Base-by-base conservation (phyloP, 2,329 filamentous ascomycete genomes). In the Talaromyces funiculosus region DNA sequence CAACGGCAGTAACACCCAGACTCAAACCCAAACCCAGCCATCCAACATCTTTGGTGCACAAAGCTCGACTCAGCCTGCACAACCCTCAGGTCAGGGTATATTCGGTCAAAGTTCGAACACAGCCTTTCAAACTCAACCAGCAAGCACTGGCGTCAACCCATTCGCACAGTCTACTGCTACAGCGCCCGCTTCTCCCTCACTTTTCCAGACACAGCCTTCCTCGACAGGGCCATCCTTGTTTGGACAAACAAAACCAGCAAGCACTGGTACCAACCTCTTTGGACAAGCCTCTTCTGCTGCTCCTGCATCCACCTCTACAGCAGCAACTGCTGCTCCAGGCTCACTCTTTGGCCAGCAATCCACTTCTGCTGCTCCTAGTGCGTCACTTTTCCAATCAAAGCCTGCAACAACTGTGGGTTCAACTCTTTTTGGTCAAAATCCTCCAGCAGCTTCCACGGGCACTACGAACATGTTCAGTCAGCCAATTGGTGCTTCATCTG, bases 241-340 rank as follows among this genome's bases (percentile, higher is more conserved):
- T 53, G 58, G 64, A 35, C 45, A 57, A 26, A 57, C 57, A 18
- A 57, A 47, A 12, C 66, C 66, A 55, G 56, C 66, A 22, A 66
- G 63, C 29, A 56, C 63, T n/a, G 61, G 57, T 20, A 67, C 68
- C 26, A 62, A 65, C 29, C 38, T 67, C n/a, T 72, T 74, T 59
- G 66, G 66, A 10, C 68, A 72, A 55, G 68, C 70, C 9, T 62
- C 64, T 47, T 60, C 63, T 51, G 64, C 59, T 33, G 63, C 51
- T 31, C 60, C 62, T 45, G 40, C 56, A 16, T 54, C 66, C 9
- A 54, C 67, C 24, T n/a, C 58, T 9, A 33, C 35, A 29, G n/a
- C 49, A 33, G 42, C 47, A 61, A 58, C 63, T 4, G 60, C 67
- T n/a, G 29, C 60, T n/a, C 37, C 62, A 9, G 51, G 53, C 40